Conservation (phyloP, 148 eudicot species). For the Rhododendron griersonianum region DNA sequence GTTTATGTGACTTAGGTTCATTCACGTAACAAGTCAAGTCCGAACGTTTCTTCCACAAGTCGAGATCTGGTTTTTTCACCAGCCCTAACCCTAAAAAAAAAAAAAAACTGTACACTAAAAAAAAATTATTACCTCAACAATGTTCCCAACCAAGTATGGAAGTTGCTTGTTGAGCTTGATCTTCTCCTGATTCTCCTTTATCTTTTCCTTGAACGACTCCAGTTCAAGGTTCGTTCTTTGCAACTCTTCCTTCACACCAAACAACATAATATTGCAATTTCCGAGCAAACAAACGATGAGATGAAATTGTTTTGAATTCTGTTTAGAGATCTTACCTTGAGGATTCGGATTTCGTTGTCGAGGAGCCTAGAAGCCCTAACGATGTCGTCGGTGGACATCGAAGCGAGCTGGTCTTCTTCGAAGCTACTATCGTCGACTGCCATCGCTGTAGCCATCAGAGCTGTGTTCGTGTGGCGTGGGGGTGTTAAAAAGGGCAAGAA, state of each 20-base stretch:
- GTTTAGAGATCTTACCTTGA: constrained; percentile 36
- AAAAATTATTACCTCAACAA: constrained; percentile 62
- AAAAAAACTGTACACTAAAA: no score
- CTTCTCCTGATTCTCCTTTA: constrained; percentile 95
- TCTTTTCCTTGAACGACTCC: constrained; percentile 80
- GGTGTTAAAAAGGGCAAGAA: neutral
- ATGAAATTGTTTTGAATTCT: neutral
- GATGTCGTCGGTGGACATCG: constrained; percentile 77
- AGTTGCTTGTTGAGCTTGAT: constrained; percentile 94
- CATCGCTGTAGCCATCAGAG: constrained; percentile 71
- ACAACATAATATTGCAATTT: neutral
- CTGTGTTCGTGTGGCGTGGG: neutral
- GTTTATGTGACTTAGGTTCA: no score
- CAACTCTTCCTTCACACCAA: constrained; percentile 57
- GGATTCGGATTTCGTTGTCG: constrained; percentile 80
- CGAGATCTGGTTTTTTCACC: neutral
- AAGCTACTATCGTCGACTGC: constrained; percentile 63
- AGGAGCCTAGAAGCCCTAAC: constrained; percentile 75
- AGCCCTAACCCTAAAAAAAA: neutral
- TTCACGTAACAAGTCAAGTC: neutral
- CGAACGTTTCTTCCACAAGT: neutral
- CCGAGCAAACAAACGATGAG: neutral
- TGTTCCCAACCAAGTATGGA: constrained; percentile 91
- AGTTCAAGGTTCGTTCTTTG: constrained; percentile 71
- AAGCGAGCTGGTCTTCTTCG: constrained; percentile 69